phyloP scores from a whole-genome alignment of 305 asterid species.

The Withania somnifera region DNA sequence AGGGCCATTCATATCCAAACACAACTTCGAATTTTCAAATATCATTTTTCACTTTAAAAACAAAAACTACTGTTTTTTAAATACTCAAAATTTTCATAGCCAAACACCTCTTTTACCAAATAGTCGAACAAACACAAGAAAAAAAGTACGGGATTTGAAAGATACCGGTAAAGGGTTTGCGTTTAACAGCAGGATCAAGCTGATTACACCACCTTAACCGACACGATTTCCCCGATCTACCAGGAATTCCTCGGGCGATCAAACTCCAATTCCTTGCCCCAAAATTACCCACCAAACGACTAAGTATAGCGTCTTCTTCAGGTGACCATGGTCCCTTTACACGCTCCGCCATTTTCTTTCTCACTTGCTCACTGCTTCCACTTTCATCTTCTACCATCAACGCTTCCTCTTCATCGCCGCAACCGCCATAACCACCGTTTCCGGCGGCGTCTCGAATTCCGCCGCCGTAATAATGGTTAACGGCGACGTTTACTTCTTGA shows the following conservation, averaged over 20 bases:
- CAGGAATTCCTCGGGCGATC: slow-evolving; percentile 76
- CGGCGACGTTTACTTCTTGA: not conserved
- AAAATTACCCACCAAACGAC: slow-evolving; percentile 49
- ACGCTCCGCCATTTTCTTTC: slow-evolving; percentile 34
- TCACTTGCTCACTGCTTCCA: slow-evolving; percentile 26
- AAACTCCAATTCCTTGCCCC: slow-evolving; percentile 88
- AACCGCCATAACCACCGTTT: not conserved
- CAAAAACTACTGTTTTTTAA: no score
- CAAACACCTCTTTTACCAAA: no score
- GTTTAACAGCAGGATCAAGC: slow-evolving; percentile 70
- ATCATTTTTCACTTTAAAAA: no score
- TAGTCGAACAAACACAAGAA: no score
- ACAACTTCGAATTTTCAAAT: no score
- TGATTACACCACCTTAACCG: slow-evolving; percentile 91
- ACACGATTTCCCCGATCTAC: slow-evolving; percentile 84
- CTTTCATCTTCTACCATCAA: slow-evolving; percentile 23
- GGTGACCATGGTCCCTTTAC: slow-evolving; percentile 93
- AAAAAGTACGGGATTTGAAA: not conserved
- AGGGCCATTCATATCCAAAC: no score
- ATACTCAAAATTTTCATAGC: no score
- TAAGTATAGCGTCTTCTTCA: slow-evolving; percentile 68
- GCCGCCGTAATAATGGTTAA: not conserved
- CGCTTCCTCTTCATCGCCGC: slow-evolving; percentile 25
- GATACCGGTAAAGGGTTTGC: slow-evolving; percentile 72
- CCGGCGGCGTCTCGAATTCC: no score